Base-by-base conservation (phyloP, 2,329 filamentous ascomycete genomes). In the Dactylella cylindrospora region DNA sequence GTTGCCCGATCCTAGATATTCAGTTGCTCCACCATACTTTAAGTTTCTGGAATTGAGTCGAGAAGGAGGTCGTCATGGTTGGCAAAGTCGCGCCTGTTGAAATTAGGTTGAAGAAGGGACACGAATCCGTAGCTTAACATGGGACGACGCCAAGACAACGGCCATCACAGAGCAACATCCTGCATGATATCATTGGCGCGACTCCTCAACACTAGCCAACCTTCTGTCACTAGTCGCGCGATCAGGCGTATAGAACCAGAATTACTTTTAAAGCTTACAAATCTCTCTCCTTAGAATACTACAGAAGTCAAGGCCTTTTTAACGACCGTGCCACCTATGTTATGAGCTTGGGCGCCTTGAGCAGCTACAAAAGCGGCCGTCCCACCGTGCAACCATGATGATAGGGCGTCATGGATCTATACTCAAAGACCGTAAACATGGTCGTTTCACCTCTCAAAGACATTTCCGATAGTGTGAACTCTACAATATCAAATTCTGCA, bases 351-450 rank as follows among this genome's bases (percentile, higher is more conserved):
- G 29, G 57, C 38, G 25, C 15, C 36, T 28, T 4, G 43, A 7
- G 36, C 36, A 29, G 32, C n/a, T 54, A 41, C 17, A 19, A 29
- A 39, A 53, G 41, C 49, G 22, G 41, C 32, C 41, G 38, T 36
- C 39, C 29, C n/a, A 46, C 43, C 36, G 26, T 62, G 49, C 57
- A 62, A 46, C 49, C 57, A 62, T 46, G 50, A 52, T 44, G 54
- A 62, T 53, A 54, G 41, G 35, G 36, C 45, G 57, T 29, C 38
- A 62, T 62, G 52, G 59, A 64, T 57, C 46, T 64, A 17, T 64
- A 55, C 59, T 57, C 50, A 44, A 64, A 64, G 44, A 64, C 59
- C 51, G 53, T 64, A 45, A 55, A 64, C 51, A 51, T 64, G 50
- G 59, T 64, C 51, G 52, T 57, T 32, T 47, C 59, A 32, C 59